Evolutionary conservation across 2,329 filamentous ascomycete species (phyloP).

Genomic region (Metarhizium brunneum): DNA sequence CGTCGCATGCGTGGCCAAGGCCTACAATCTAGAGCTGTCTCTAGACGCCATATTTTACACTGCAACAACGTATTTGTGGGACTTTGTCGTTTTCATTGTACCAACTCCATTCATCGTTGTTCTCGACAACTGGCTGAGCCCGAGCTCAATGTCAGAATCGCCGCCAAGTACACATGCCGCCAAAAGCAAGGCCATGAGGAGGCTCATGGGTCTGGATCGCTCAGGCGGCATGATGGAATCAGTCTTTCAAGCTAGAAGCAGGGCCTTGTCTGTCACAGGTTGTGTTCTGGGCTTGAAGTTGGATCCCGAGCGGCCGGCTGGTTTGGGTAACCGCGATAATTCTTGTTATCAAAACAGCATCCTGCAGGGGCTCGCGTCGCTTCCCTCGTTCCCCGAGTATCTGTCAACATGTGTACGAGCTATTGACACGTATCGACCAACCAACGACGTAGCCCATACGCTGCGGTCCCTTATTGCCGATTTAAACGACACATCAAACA

Average conservation of each 20-base stretch:
- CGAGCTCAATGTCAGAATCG: constrained; percentile 28
- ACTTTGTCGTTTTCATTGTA: constrained; percentile 45
- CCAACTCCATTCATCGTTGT: constrained; percentile 49
- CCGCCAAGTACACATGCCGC: constrained; percentile 37
- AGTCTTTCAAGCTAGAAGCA: constrained; percentile 48
- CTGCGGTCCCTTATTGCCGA: constrained; percentile 59
- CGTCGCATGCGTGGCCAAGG: constrained; percentile 23
- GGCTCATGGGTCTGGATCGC: constrained; percentile 50
- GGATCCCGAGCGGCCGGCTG: constrained; percentile 42
- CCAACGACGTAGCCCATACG: constrained; percentile 32
- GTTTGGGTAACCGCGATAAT: constrained; percentile 86
- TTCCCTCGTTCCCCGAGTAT: constrained; percentile 60
- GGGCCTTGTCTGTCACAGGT: constrained; percentile 44
- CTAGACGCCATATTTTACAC: constrained; percentile 17
- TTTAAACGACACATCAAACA: constrained; percentile 60
- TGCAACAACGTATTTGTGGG: constrained; percentile 45
- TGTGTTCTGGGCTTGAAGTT: constrained; percentile 29
- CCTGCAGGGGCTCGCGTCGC: constrained; percentile 71
- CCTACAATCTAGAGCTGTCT: constrained; percentile 23
- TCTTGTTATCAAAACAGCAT: constrained; percentile 98
- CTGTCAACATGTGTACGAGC: constrained; percentile 38
- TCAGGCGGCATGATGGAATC: constrained; percentile 44
- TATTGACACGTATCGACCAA: constrained; percentile 15
- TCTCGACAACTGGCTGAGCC: constrained; percentile 45
- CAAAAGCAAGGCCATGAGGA: constrained; percentile 57